Evolutionary conservation across 805 yeast genomes (phyloP), one percentile per base, ranked within the genome.

Genomic region (Cyberlindnera veronae): DNA sequence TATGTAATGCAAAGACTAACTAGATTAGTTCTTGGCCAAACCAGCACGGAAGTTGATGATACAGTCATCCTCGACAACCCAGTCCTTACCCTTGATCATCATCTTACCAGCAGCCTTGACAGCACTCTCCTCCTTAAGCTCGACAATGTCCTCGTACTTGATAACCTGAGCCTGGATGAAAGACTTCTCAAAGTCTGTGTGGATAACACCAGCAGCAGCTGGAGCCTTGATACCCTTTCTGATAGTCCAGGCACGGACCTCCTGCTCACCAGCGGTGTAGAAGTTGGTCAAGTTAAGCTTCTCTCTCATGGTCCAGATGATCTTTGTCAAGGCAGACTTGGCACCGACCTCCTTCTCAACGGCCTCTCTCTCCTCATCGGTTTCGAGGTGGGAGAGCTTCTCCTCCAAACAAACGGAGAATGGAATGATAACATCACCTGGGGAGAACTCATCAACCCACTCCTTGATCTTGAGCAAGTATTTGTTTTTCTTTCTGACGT

Each of bases 131-230:
- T 91, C 96, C 38, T 82, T 81, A 44, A 68, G 68, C 66, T 84
- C 91, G 36, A 80, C 64, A 46, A 90, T 67, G 60, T 89, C 97
- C 18, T 73, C 76, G 69, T 78, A 93, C 58, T 88, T 90, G 59
- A 88, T 88, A 50, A 93, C 84, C 64, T 88, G 89, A 32, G 98
- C 99, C 55, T 88, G 79, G 57, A 93, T 89, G 63, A 93, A 93
- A 17, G 98, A 91, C 64, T 83, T 86, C 76, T 87, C 90, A 63
- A 91, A 77, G 68, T 91, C 99, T 29, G 90, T 85, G 66, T 93
- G 99, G 57, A 91, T 91, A 32, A 93, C 95, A 63, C 97, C 98
- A 17, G 99, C 99, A 32, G 99, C 98, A 60, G 85, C 89, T n/a
- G 99, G 99, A 39, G 97, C 97, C 55, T 86, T 82, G 34, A 91